Evolutionary conservation across 345 rosid species (phyloP).

Genomic region (Clausena lansium): DNA sequence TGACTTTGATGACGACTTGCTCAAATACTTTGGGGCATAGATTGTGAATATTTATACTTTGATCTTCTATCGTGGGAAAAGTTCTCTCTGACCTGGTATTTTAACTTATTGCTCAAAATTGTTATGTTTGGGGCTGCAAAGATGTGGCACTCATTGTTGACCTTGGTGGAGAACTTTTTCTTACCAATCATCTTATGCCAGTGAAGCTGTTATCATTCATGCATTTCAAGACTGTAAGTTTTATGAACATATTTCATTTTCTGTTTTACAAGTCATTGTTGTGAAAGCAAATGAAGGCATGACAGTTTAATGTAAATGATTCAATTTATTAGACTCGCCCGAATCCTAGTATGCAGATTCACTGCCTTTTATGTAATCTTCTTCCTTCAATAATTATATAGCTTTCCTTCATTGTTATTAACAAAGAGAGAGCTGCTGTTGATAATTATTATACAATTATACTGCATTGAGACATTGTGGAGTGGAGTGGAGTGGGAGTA

Average conservation of each 20-base stretch:
- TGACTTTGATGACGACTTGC: slow-evolving; percentile 33
- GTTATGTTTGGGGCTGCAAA: slow-evolving; percentile 6
- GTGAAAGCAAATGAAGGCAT: neutral
- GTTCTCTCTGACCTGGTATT: slow-evolving; percentile 14
- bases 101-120: neutral
- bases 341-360: neutral
- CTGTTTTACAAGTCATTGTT: slow-evolving; percentile 6
- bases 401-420: too few relatives aligned
- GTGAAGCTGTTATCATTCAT: slow-evolving; percentile 8
- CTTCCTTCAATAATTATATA: neutral
- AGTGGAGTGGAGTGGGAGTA: too few relatives aligned
- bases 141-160: slow-evolving; percentile 4
- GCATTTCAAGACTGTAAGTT: slow-evolving; percentile 15
- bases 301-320: slow-evolving; percentile 16
- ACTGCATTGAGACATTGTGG: too few relatives aligned
- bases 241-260: slow-evolving; percentile 1
- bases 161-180: slow-evolving; percentile 13
- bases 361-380: neutral
- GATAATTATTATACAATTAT: too few relatives aligned
- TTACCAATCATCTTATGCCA: neutral
- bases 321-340: slow-evolving; percentile 10
- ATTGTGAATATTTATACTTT: slow-evolving; percentile 23
- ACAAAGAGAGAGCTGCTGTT: too few relatives aligned
- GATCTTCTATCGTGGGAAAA: slow-evolving; percentile 27
- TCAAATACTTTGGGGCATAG: slow-evolving; percentile 40